Conservation (phyloP, 2,329 filamentous ascomycete species). For the Apiospora rasikravindrae region DNA sequence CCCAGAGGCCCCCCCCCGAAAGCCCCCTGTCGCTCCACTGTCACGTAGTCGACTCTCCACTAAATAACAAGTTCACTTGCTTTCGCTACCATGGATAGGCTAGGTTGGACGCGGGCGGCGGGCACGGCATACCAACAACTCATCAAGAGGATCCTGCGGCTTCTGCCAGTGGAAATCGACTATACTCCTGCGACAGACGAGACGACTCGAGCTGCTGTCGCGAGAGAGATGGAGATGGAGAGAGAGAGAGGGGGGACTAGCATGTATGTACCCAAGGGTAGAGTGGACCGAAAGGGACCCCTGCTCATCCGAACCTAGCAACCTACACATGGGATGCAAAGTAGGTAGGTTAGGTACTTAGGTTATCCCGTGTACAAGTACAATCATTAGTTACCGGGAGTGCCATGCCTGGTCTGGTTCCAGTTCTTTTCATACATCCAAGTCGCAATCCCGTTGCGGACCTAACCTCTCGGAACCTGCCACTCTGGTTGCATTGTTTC, state of each 20-base stretch:
- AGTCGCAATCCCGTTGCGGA: neutral
- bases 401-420: neutral
- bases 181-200: neutral
- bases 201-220: neutral
- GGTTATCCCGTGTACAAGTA: conserved; percentile 3
- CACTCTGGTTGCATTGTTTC: conserved; percentile 19
- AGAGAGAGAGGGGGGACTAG: neutral
- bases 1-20: conserved; percentile 25
- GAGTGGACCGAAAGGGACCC: neutral
- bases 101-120: neutral
- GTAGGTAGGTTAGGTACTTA: neutral
- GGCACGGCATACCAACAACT: neutral
- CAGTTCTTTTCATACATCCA: conserved; percentile 3
- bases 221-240: neutral
- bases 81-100: neutral
- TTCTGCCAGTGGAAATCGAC: neutral
- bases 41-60: conserved; percentile 3
- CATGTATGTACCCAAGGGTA: neutral
- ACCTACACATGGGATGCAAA: neutral
- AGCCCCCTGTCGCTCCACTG: neutral
- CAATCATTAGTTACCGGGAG: neutral
- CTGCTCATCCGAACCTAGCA: neutral
- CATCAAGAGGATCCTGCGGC: neutral
- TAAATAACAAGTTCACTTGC: conserved; percentile 9
- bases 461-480: conserved; percentile 5